Evolutionary conservation across 176 grass and related monocot species (phyloP).

Genomic region (Paspalum notatum): DNA sequence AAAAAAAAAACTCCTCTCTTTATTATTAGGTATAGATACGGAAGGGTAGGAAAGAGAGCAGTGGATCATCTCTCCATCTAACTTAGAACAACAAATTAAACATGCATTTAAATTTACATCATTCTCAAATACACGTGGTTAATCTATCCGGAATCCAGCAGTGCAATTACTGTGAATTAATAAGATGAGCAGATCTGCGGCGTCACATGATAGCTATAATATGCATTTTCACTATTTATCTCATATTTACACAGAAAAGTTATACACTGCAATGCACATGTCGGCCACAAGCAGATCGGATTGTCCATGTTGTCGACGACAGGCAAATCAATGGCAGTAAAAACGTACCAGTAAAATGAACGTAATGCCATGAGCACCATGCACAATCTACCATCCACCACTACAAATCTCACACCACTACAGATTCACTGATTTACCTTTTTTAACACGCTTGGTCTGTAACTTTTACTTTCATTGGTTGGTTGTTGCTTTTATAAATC

Average conservation of each 20-base stretch:
- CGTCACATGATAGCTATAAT: too few species aligned
- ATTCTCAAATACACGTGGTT: too few species aligned
- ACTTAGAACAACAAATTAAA: too few species aligned
- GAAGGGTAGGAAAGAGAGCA: too few species aligned
- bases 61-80: too few species aligned
- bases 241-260: not conserved
- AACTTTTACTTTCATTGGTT: not conserved
- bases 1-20: too few species aligned
- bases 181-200: too few species aligned
- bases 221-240: not conserved
- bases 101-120: too few species aligned
- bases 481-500: too few species aligned
- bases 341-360: not conserved
- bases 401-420: slow-evolving; percentile 21
- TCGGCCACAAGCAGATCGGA: not conserved
- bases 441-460: slow-evolving; percentile 15
- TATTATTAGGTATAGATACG: too few species aligned
- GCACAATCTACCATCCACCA: not conserved
- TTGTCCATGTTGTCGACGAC: not conserved
- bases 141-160: too few species aligned
- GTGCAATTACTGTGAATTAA: too few species aligned
- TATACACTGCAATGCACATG: not conserved
- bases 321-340: not conserved
- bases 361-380: slow-evolving; percentile 17
- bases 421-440: slow-evolving; percentile 2